Base-by-base conservation (phyloP, 345 rosid genomes). In the Hypericum perforatum region DNA sequence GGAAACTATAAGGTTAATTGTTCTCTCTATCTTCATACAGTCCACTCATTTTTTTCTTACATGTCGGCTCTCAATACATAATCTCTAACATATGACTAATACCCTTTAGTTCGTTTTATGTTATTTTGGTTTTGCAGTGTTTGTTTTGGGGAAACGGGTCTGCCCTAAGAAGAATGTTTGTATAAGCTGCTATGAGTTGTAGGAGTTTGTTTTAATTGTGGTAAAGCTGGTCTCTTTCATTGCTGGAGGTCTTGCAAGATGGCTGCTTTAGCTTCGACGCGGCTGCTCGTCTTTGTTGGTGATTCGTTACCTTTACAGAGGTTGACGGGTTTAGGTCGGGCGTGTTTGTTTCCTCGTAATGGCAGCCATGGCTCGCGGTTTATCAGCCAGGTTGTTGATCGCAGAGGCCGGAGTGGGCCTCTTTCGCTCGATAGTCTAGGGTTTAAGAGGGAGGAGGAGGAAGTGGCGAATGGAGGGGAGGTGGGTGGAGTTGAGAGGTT, bases 381-480 rank as follows among this genome's bases (percentile, higher is more conserved):
- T 37, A 37, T 73, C n/a, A 58, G 76, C 58, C 81, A 53, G 13
- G 71, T 72, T 65, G 68, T 54, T 8, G 53, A 22, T 22, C 32
- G 32, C 32, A 22, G 37, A 59, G 76, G 57, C 8, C 50, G 22
- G 50, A 58, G 58, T 39, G 90, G 74, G 4, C 65, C 89, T 59
- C 84, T 88, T 13, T 75, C 76, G 59, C 81, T 91, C 49, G 74
- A 82, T 42, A 85, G 82, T 74, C 73, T 82, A 57, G 87, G 74
- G 14, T 68, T 66, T 49, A 75, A 60, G 63, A 64, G 53, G 39
- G 76, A 66, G 47, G 62, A 64, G 39, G 72, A 61, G 39, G 61
- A 63, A 36, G 22, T n/a, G 1, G 45, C 63, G 53, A 65, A 47
- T 52, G 2, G 32, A 1, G 50, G 32, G 14, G 69, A 63, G 55